Evolutionary conservation across 176 grass and related monocot genomes (phyloP), one percentile per base, ranked within the genome.

Genomic region (Pontederia crassipes): DNA sequence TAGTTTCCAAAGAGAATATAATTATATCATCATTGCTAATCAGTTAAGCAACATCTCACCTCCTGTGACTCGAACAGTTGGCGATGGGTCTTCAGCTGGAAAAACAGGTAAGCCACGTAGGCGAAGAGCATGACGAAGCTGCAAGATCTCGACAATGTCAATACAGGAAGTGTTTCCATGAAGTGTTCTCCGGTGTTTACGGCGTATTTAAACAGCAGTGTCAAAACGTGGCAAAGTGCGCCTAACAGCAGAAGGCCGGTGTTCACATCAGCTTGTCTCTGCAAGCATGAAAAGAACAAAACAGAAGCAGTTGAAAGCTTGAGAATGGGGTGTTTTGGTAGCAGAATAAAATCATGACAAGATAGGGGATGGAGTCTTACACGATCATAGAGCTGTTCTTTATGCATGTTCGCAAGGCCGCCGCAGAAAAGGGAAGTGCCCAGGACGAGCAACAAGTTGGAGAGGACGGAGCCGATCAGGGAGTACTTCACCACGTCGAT

Each of bases 401-500:
- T 57, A 29, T 72, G 63, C 15, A 92, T 78, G 67, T 98, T 88
- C 20, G 64, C 68, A 48, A 98, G 27, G 45, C 93, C 93, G 0
- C 93, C 93, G 15, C 73, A 82, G 67, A 98, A 83, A 46, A 98
- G 81, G 9, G 93, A 98, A 48, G 72, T 83, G 48, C 93, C 93
- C 5, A 98, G 84, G 28, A 98, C 93, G 17, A 98, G 93, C 11
- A 98, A 77, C 46, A 98, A 79, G 74, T 98, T 98, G 69, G 93
- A 98, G 28, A 98, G 78, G 45, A 98, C 63, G 26, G 93, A 98
- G 57, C 93, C 88, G 10, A 98, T 77, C 20, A 98, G 73, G 18
- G 93, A 92, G 54, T 71, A 89, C 66, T 98, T 98, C 10, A 98
- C 88, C 45, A 98, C 93, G 56, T 89, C 84, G 14, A 98, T 89